A percentile compares a stretch with the other conserved stretches of the same genome.
phyloP scores from a whole-genome alignment of 1,139 yeast genomes.

The Keqinozyma sinolaborantium region DNA sequence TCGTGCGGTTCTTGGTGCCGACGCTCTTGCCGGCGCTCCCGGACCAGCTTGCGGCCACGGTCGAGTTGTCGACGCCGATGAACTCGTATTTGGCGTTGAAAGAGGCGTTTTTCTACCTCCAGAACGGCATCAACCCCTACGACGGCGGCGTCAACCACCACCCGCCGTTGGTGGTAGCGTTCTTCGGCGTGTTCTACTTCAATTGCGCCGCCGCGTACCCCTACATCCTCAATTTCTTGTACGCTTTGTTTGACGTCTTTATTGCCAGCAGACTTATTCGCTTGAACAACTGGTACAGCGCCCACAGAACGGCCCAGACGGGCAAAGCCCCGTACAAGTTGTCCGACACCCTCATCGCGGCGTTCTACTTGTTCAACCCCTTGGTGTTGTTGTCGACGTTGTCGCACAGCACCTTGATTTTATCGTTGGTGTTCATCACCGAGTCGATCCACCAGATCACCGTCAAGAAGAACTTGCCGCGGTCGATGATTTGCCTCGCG shows the following conservation, averaged over 20 bases:
- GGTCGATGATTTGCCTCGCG: conserved; percentile 55
- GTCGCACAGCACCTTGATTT: conserved; percentile 63
- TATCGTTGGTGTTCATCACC: conserved; percentile 57
- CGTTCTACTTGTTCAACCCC: conserved; percentile 79
- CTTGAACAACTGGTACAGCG: conserved; percentile 36
- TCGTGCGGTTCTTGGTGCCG: conserved; percentile 30
- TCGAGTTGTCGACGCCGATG: conserved; percentile 78
- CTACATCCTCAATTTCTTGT: conserved; percentile 23
- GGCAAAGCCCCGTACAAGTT: conserved; percentile 18
- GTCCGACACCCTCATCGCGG: conserved; percentile 45
- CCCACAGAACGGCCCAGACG: conserved; percentile 21
- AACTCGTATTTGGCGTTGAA: conserved; percentile 63
- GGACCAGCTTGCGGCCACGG: conserved; percentile 32
- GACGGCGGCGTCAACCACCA: conserved; percentile 87
- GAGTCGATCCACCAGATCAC: conserved; percentile 49
- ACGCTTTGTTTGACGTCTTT: conserved; percentile 37
- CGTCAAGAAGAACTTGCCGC: conserved; percentile 30
- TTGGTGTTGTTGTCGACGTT: conserved; percentile 63
- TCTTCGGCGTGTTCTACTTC: conserved; percentile 29
- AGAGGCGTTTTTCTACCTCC: conserved; percentile 74
- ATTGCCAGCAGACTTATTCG: conserved; percentile 40
- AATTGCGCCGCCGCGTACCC: conserved; percentile 13
- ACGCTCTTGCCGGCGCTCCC: conserved; percentile 30
- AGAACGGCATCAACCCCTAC: conserved; percentile 64
- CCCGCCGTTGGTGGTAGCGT: conserved; percentile 64